Evolutionary conservation across 75 land plant genomes (phyloP), one percentile per base, ranked within the genome.

Genomic region (Larix kaempferi): DNA sequence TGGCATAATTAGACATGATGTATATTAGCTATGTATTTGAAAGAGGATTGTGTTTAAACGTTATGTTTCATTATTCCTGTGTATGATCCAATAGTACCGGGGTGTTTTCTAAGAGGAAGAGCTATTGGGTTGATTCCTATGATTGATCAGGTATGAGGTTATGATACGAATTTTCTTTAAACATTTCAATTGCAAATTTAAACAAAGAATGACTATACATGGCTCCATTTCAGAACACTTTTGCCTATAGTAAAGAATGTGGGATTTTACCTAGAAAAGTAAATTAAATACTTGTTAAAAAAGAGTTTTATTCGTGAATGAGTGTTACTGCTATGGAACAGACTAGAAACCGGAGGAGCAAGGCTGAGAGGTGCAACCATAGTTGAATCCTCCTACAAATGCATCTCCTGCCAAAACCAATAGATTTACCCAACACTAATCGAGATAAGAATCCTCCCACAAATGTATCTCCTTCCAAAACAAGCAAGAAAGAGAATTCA

Each of bases 111-210:
- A 14, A 76, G 92, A 25, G 92, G 91, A 11, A 85, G 82, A 77
- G 91, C 92, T 7, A 86, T 88, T 56, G 90, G 90, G 35, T 83
- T 90, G 16, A 90, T 85, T 91, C 88, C 91, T 41, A 88, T 90
- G 88, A 84, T 87, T 78, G 87, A 87, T 71, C 87, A 87, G 83
- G 88, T 87, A 86, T 16, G 44, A 44, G 5, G 16, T 71, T 71
- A 37, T 66, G 23, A 66, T 10, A 26, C 14, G 39, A 26, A 56
- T 56, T 10, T 56, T 56, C 0, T 56, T 11, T 56, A 56, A 56
- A 10, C 57, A 56, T 56, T 11, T 0, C 15, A 56, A 0, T 11
- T 1, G 10, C 15, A 56, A 56, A 10, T 56, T 56, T 1, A 5
- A 66, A 35, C 21, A 35, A 1, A 66, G 71, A 27, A 66, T 15